phyloP scores from a whole-genome alignment of 441 rosid genomes.

The Biscutella laevigata region DNA sequence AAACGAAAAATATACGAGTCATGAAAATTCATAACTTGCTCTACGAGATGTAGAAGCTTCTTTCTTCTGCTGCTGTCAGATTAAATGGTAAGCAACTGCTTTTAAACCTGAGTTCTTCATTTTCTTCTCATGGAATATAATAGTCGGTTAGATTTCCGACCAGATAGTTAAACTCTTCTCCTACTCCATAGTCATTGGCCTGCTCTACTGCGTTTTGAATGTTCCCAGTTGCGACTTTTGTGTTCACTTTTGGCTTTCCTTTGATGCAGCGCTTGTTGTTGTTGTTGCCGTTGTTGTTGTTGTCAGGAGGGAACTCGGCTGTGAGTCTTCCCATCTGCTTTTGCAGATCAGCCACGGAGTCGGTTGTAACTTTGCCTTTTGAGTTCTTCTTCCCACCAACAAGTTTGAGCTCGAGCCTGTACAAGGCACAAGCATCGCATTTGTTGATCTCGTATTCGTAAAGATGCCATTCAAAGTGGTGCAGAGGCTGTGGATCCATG shows the following conservation, averaged over 20 bases:
- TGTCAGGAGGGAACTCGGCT: conserved; percentile 76
- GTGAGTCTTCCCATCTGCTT: conserved; percentile 97
- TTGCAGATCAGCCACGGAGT: conserved; percentile 89
- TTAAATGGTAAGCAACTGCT: conserved; percentile 23
- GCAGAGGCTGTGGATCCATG: conserved; percentile 99
- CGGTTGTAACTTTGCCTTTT: conserved; percentile 61
- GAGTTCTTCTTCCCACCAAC: conserved; percentile 85
- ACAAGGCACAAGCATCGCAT: conserved; percentile 89
- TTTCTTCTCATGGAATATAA: conserved; percentile 34
- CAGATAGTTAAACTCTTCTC: conserved; percentile 58
- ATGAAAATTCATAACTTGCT: conserved; percentile 14
- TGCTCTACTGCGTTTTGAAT: conserved; percentile 39
- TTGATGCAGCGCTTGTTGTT: conserved; percentile 57
- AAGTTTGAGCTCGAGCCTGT: conserved; percentile 87
- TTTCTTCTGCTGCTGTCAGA: conserved; percentile 12
- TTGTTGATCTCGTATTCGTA: conserved; percentile 94
- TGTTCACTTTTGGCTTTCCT: conserved; percentile 53
- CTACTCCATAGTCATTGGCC: conserved; percentile 52
- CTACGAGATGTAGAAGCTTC: conserved; percentile 18
- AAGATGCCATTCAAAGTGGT: conserved; percentile 89
- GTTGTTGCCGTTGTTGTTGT: conserved; percentile 34
- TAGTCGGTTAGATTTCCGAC: conserved; percentile 55
- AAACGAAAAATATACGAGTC: conserved; percentile 17
- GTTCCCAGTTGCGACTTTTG: conserved; percentile 36
- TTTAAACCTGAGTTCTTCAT: conserved; percentile 6